phyloP scores from a whole-genome alignment of 2,329 filamentous ascomycete genomes.

The Paracoccidioides brasiliensis region DNA sequence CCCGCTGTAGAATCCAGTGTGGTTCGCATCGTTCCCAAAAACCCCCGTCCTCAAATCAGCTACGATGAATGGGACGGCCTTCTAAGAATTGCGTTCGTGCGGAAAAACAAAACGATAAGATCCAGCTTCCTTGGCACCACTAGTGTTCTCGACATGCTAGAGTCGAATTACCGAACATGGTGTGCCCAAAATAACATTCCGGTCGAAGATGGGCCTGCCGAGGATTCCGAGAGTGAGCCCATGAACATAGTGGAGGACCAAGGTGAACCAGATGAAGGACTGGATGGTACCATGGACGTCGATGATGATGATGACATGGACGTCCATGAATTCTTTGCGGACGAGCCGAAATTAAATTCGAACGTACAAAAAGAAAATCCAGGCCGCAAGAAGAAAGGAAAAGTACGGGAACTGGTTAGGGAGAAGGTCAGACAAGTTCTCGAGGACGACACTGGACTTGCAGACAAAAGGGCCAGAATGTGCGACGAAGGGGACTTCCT shows the following conservation, averaged over 20 bases:
- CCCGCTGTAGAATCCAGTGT: constrained; percentile 87
- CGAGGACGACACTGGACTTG: constrained; percentile 64
- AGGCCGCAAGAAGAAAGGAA: constrained; percentile 60
- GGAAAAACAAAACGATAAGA: constrained; percentile 83
- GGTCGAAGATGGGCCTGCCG: constrained; percentile 52
- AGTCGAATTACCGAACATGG: constrained; percentile 80
- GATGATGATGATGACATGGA: constrained; percentile 45
- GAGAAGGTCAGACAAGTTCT: constrained; percentile 79
- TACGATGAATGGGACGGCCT: constrained; percentile 95
- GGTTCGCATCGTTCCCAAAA: constrained; percentile 78
- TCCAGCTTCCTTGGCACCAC: constrained; percentile 69
- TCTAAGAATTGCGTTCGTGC: constrained; percentile 64
- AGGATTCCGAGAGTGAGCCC: constrained; percentile 20
- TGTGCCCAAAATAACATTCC: constrained; percentile 75
- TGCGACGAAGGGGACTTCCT: constrained; percentile 91
- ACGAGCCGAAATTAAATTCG: constrained; percentile 34
- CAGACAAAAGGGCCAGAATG: constrained; percentile 68
- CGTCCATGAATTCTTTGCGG: constrained; percentile 72
- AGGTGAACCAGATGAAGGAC: constrained; percentile 32
- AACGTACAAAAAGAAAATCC: constrained; percentile 39
- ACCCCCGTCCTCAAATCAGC: constrained; percentile 70
- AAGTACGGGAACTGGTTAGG: constrained; percentile 66
- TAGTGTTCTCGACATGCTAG: constrained; percentile 68
- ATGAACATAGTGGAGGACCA: constrained; percentile 24
- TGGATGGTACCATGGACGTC: constrained; percentile 39